Percentiles rank a stretch among this genome's conserved stretches.
Evolutionary conservation across 2,329 filamentous ascomycete species (phyloP).

Genomic region (Trichoderma polysporum): DNA sequence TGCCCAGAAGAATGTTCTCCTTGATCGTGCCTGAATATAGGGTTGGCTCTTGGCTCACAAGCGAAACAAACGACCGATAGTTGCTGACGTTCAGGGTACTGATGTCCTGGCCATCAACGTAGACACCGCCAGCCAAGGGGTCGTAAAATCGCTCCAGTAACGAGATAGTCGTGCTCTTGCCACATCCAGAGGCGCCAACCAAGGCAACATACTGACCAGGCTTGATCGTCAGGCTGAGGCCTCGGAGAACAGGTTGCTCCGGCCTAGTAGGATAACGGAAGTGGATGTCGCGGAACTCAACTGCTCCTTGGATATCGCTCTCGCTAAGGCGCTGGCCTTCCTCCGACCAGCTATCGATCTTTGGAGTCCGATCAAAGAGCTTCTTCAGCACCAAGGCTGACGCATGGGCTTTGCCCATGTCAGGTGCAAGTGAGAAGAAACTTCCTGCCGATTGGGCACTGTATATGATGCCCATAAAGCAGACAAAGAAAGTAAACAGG

Average conservation of each 20-base stretch:
- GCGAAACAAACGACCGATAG: conserved; percentile 78
- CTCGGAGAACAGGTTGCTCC: conserved; percentile 87
- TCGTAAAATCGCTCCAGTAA: conserved; percentile 95
- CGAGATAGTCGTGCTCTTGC: conserved; percentile 91
- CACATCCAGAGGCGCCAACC: conserved; percentile 91
- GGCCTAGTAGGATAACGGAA: conserved; percentile 92
- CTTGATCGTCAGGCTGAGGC: conserved; percentile 70
- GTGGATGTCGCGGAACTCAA: conserved; percentile 91
- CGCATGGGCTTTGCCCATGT: conserved; percentile 90
- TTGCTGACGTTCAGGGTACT: conserved; percentile 78
- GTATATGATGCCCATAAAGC: conserved; percentile 85
- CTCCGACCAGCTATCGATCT: conserved; percentile 77
- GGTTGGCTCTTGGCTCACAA: conserved; percentile 93
- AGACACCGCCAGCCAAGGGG: conserved; percentile 74
- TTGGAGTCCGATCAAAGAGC: conserved; percentile 78
- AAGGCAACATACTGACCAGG: conserved; percentile 84
- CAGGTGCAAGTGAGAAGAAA: conserved; percentile 85
- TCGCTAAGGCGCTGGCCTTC: conserved; percentile 62
- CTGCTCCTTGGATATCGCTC: conserved; percentile 64
- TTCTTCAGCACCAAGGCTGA: conserved; percentile 77
- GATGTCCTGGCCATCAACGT: conserved; percentile 81
- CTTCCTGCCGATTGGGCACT: conserved; percentile 88
- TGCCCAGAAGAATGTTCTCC: conserved; percentile 86
- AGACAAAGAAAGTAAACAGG: conserved; percentile 88
- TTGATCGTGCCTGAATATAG: conserved; percentile 89